Evolutionary conservation across 2,329 filamentous ascomycete species (phyloP).

Genomic region (Colletotrichum echinochloae): DNA sequence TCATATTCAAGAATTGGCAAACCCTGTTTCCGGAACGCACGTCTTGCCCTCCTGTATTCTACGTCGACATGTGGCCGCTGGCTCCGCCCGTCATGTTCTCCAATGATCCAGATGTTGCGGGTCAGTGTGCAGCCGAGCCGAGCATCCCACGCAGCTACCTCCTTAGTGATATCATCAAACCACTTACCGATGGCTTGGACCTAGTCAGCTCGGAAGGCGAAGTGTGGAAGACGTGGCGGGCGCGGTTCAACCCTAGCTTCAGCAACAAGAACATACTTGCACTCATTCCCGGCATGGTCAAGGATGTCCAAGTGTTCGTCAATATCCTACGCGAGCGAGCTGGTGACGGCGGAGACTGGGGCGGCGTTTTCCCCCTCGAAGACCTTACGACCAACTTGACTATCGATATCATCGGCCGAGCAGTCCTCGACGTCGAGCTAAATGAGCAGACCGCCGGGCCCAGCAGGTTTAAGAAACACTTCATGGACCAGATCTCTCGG

Average conservation of each 20-base stretch:
- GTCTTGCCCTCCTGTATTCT: conserved; percentile 45
- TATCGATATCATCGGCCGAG: conserved; percentile 55
- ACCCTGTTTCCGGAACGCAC: conserved; percentile 43
- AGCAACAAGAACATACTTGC: conserved; percentile 51
- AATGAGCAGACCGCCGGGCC: conserved; percentile 27
- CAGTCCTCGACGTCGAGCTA: conserved; percentile 45
- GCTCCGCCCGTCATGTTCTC: conserved; percentile 40
- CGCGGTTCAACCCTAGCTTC: conserved; percentile 52
- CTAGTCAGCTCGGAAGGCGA: conserved; percentile 49
- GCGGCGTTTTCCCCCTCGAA: conserved; percentile 50
- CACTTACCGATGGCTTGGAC: conserved; percentile 49
- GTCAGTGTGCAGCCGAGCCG: conserved; percentile 43
- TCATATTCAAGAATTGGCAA: conserved; percentile 32
- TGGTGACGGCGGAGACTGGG: conserved; percentile 47
- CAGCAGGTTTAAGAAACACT: conserved; percentile 16
- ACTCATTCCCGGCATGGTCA: conserved; percentile 51
- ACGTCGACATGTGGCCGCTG: conserved; percentile 49
- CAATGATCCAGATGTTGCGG: conserved; percentile 41
- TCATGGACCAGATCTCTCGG: conserved; percentile 21
- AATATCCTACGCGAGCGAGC: conserved; percentile 46
- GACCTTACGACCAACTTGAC: conserved; percentile 53
- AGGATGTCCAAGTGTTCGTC: conserved; percentile 53
- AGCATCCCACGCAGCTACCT: conserved; percentile 45
- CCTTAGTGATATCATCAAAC: conserved; percentile 45
- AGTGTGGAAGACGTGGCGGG: conserved; percentile 47